Evolutionary conservation across 2,329 filamentous ascomycete species (phyloP), one percentile per base, ranked within the genome.

Genomic region (Sarocladium kiliense): DNA sequence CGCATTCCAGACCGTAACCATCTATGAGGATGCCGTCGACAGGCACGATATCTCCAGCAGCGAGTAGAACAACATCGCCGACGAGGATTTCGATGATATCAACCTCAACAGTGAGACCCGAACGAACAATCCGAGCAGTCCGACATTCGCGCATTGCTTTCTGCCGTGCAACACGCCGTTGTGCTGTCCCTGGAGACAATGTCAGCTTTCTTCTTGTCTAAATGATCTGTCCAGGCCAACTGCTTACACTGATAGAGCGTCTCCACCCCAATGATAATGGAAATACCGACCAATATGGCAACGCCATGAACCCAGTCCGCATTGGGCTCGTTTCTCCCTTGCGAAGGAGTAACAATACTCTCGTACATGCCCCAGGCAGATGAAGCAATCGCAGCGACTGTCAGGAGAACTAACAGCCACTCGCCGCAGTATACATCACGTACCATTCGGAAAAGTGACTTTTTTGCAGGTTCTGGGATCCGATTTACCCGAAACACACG

Each of bases 221-320:
- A n/a, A n/a, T n/a, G n/a, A n/a, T n/a, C n/a, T n/a, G n/a, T n/a
- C n/a, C n/a, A n/a, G n/a, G n/a, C 30, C 9, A 14, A 14, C 70
- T 91, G 91, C 65, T 89, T 86, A 75, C 84, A 92, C 65, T 92
- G 88, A 63, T 91, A 91, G 58, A 89, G 69, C 41, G 88, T 89
- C 49, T 87, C 88, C 47, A 91, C 88, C 34, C 88, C 68, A 16
- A 91, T 87, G 47, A 91, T 88, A 53, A 91, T 89, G 36, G 81
- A 72, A 63, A 92, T 90, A 57, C 88, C 88, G 14, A 14, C 30
- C 30, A 34, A 14, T 7, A 34, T 14, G 14, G 30, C 30, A 34
- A 34, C 14, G 30, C 30, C 30, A 34, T 14, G 7, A 34, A 9
- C 30, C 9, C 9, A 34, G 30, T 14, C n/a, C n/a, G n/a, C 9